These are phyloP conservation scores for Amanita polypyramis DNA, from an alignment of 768 basidiomycete species.

Conservation along the genomic window DNA sequence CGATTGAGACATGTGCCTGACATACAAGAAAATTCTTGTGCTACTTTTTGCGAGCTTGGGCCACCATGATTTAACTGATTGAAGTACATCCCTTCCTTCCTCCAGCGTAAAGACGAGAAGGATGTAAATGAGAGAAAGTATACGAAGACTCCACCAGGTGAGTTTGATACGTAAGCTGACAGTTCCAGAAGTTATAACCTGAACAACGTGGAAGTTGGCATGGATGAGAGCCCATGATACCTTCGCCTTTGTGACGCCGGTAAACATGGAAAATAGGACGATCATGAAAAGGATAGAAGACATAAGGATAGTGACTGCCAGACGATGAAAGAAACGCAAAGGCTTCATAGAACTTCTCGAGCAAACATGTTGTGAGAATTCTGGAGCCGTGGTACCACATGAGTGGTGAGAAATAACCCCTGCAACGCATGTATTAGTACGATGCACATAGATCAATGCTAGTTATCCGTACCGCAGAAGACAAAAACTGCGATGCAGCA, in stretches of 20 bases:
- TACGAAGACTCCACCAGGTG: constrained; percentile 31
- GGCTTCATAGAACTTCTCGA: constrained; percentile 30
- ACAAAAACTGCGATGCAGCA: constrained; percentile 30
- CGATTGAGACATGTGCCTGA: background rate
- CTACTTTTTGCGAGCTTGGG: background rate
- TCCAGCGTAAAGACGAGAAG: constrained; percentile 25
- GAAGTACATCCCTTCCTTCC: constrained; percentile 23
- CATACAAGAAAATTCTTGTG: background rate
- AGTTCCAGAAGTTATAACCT: constrained; percentile 17
- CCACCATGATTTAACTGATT: constrained; percentile 18
- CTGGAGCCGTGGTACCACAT: constrained; percentile 14
- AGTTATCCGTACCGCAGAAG: constrained; percentile 27
- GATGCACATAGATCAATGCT: background rate
- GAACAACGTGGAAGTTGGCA: constrained; percentile 25
- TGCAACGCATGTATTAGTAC: constrained; percentile 7
- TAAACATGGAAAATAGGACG: constrained; percentile 27
- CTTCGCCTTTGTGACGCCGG: constrained; percentile 20
- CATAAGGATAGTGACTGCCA: constrained; percentile 36
- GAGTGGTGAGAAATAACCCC: constrained; percentile 26
- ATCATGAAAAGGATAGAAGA: constrained; percentile 31
- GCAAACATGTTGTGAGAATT: constrained; percentile 26
- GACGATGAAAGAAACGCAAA: constrained; percentile 45
- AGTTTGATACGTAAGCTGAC: constrained; percentile 19
- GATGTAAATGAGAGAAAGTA: constrained; percentile 28
- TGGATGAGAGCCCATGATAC: constrained; percentile 40